These are phyloP conservation scores for Cyberlindnera bimundalis DNA, from an alignment of 805 yeast genomes.

Conservation along the genomic window DNA sequence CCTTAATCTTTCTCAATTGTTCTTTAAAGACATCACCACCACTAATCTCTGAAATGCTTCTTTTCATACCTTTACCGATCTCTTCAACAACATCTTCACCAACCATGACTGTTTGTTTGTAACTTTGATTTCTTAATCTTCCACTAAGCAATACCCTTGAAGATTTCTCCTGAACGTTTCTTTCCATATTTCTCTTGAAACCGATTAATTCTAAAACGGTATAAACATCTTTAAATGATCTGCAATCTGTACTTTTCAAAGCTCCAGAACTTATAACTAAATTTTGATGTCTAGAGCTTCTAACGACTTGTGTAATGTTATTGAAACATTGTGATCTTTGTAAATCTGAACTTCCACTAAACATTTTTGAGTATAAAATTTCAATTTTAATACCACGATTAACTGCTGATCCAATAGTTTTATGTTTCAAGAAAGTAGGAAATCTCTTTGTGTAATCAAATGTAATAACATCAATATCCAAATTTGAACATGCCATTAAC, in stretches of 20 bases:
- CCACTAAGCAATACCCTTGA: slow-evolving; percentile 69
- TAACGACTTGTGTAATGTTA: slow-evolving; percentile 67
- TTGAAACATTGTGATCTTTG: slow-evolving; percentile 61
- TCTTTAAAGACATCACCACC: slow-evolving; percentile 25
- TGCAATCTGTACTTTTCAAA: slow-evolving; percentile 45
- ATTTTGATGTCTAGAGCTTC: slow-evolving; percentile 83
- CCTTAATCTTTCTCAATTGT: slow-evolving; percentile 25
- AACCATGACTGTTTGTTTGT: slow-evolving; percentile 67
- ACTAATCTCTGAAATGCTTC: slow-evolving; percentile 18
- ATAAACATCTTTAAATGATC: slow-evolving; percentile 66
- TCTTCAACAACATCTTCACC: slow-evolving; percentile 43
- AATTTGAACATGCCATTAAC: slow-evolving; percentile 64
- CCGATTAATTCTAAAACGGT: slow-evolving; percentile 69
- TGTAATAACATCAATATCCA: slow-evolving; percentile 81
- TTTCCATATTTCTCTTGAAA: slow-evolving; percentile 52
- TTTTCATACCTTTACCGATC: slow-evolving; percentile 20
- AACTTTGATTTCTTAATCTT: slow-evolving; percentile 64
- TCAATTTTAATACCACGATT: slow-evolving; percentile 83
- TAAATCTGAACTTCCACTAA: slow-evolving; percentile 32
- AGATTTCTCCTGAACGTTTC: slow-evolving; percentile 54
- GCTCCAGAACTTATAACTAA: slow-evolving; percentile 80
- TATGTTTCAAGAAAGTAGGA: slow-evolving; percentile 79
- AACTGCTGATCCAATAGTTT: slow-evolving; percentile 77
- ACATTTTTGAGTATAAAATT: slow-evolving; percentile 58
- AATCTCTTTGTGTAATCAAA: slow-evolving; percentile 61